Conservation (phyloP, 129 eudicot species). For the carrot (Daucus carota) region DNA sequence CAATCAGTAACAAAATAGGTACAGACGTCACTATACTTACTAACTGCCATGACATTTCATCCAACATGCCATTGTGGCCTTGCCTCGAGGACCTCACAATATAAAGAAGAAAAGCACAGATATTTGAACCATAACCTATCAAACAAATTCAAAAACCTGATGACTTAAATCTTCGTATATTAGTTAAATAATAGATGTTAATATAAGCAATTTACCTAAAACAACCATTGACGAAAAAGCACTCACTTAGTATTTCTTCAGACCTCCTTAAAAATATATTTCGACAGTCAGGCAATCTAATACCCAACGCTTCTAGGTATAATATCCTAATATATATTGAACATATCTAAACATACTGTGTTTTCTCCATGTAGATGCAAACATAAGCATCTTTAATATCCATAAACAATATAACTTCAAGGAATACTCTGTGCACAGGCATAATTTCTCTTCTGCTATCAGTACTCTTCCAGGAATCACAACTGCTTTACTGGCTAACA, state of each 20-base stretch:
- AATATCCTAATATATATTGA: too few species aligned
- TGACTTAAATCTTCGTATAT: too few species aligned
- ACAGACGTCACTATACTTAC: neutral
- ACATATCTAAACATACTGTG: neutral
- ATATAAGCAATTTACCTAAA: neutral
- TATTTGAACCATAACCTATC: too few species aligned
- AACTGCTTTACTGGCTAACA: neutral
- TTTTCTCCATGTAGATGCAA: conserved; percentile 7
- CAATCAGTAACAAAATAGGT: too few species aligned
- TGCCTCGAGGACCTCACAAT: too few species aligned
- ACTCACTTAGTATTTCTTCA: neutral
- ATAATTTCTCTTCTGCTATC: too few species aligned
- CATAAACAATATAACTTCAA: neutral
- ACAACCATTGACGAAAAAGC: neutral
- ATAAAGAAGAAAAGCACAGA: too few species aligned
- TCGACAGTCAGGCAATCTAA: neutral
- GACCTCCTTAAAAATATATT: neutral
- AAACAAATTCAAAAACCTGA: too few species aligned
- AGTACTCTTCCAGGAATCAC: neutral
- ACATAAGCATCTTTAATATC: conserved; percentile 7
- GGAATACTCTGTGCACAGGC: neutral
- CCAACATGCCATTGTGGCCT: too few species aligned
- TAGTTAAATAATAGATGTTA: neutral
- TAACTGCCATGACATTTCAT: too few species aligned
- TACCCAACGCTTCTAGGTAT: neutral